Evolutionary conservation across 768 basidiomycete genomes (phyloP), one percentile per base, ranked within the genome.

Genomic region (Xanthoconium stramineum): DNA sequence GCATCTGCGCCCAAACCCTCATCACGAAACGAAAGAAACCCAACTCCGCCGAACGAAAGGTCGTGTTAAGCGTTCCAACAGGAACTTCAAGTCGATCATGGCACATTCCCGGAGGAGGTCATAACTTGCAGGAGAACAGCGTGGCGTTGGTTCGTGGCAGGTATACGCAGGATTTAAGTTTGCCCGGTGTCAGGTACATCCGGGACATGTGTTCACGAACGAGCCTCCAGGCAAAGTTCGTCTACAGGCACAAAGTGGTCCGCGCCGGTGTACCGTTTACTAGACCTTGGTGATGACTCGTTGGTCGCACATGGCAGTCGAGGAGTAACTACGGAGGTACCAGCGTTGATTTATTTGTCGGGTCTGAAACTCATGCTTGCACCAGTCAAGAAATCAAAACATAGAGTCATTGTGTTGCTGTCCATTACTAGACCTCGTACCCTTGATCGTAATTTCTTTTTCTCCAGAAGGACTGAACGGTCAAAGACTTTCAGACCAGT

Each of bases 21-120:
- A 91, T 85, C 50, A 83, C 81, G 61, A 91, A 86, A 64, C 97
- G 97, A 24, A 97, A 94, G 79, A 99, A 99, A 69, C 97, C 97
- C 60, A 99, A 99, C 74, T 98, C 96, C 13, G 95, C 95, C 37
- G 94, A 97, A 68, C 91, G 97, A 58, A 98, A 98, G 76, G 92
- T 43, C 82, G 91, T 65, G 87, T 99, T 62, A 96, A 96, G 76
- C 78, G 98, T 53, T 82, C 87, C 20, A 94, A 87, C 14, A 97
- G 97, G 48, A 87, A 89, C 71, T n/a, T n/a, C n/a, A n/a, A n/a
- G n/a, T 86, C 85, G 42, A 80, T 94, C 59, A 89, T 89, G 78
- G 94, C 94, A 98, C 71, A 93, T 98, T 55, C 91, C 89, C 44
- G 97, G 97, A 64, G 97, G 98, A 69, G 97, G 97, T 1, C 96